These are phyloP conservation scores for Cryptococcus sp. DNA, from an alignment of 1,284 basidiomycete species.

Conservation along the genomic window DNA sequence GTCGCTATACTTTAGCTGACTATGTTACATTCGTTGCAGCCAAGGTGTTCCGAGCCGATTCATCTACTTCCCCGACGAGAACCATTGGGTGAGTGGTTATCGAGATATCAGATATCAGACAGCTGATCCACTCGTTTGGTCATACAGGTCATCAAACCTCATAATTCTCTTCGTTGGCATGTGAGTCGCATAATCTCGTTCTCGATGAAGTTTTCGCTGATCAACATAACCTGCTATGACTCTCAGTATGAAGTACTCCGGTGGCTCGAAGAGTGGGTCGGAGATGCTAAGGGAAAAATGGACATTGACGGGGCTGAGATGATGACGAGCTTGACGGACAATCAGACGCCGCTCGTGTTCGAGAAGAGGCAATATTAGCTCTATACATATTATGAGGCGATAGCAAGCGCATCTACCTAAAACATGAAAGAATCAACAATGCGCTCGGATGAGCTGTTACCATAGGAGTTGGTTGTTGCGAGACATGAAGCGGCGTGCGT, in stretches of 20 bases:
- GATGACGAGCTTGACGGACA: background rate
- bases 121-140: background rate
- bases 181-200: constrained; percentile 20
- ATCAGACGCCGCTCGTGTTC: background rate
- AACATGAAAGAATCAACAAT: too few species aligned
- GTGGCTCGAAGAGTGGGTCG: constrained; percentile 78
- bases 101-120: background rate
- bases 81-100: constrained; percentile 70
- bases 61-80: constrained; percentile 89
- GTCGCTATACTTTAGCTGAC: background rate
- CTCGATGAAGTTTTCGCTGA: background rate
- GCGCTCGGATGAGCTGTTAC: too few species aligned
- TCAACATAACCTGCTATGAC: constrained; percentile 40
- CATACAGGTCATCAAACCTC: constrained; percentile 45
- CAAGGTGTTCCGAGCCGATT: constrained; percentile 74
- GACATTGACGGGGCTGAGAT: background rate
- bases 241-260: constrained; percentile 80
- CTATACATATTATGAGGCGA: too few species aligned
- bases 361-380: background rate
- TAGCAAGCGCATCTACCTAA: too few species aligned
- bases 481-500: too few species aligned
- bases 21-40: constrained; percentile 52
- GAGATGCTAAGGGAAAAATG: constrained; percentile 29
- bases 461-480: too few species aligned
- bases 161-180: constrained; percentile 60